Evolutionary conservation across 768 basidiomycete genomes (phyloP), one percentile per base, ranked within the genome.

Genomic region (Mycena crocata): DNA sequence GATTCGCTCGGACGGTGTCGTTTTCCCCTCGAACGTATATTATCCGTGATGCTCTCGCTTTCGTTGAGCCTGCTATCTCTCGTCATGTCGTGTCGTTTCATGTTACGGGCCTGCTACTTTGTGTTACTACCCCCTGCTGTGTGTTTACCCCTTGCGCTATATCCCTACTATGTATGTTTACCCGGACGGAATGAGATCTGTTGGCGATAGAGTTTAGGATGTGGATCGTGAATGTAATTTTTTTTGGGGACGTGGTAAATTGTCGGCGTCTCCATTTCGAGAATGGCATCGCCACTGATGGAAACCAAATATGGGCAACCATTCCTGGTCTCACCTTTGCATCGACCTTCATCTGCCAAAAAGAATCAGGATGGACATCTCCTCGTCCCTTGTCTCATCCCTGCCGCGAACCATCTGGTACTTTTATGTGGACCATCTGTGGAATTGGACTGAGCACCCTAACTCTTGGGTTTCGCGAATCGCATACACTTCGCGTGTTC

Each of bases 1-100:
- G 74, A 88, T 95, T 62, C 89, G 94, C 54, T 86, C 88, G 13
- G 94, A 96, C 73, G 94, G 94, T 49, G 89, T 96, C 65, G 90
- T 96, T 57, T 94, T 94, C 83, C 95, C 94, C 9, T 93, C 93
- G 28, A 89, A 83, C 73, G 85, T 88, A 34, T 86, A 90, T 86
- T 94, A 93, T 84, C 93, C 93, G 37, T 94, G 88, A 85, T 79
- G 68, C 51, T 64, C 42, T 63, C 57, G 69, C 60, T 75, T 32
- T 13, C 31, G 6, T n/a, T n/a, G n/a, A 35, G 19, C 51, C 54
- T 67, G 14, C 32, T 37, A 46, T 57, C 59, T 14, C 35, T 45
- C 59, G 21, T 56, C 35, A 57, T 50, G 48, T 65, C 24, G 26
- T n/a, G n/a, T n/a, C n/a, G n/a, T n/a, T 51, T 54, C 49, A 44